Conservation (phyloP, 2,329 filamentous ascomycete species). For the Fusarium aywerte region DNA sequence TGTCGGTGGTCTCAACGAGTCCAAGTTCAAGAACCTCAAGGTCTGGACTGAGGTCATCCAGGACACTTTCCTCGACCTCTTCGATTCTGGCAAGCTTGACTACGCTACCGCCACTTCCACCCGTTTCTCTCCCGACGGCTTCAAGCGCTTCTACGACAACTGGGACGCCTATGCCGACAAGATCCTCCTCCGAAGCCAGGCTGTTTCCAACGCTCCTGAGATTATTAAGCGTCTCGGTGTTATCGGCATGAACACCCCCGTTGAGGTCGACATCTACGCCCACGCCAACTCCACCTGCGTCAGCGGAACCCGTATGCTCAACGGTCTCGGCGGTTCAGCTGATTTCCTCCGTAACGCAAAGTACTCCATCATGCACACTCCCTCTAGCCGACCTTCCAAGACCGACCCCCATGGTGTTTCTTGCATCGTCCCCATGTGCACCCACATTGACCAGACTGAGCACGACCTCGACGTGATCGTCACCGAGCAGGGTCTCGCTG, state of each 20-base stretch:
- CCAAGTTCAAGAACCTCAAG: constrained; percentile 86
- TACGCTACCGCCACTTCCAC: constrained; percentile 92
- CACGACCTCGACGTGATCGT: constrained; percentile 92
- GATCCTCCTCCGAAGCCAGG: constrained; percentile 86
- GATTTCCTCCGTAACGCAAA: constrained; percentile 84
- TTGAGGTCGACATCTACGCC: constrained; percentile 94
- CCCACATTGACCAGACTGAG: constrained; percentile 92
- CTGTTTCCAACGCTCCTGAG: constrained; percentile 89
- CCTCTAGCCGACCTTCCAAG: constrained; percentile 82
- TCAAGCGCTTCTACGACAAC: constrained; percentile 88
- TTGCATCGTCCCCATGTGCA: constrained; percentile 95
- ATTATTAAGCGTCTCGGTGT: constrained; percentile 88
- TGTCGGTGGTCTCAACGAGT: constrained; percentile 81
- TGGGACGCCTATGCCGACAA: constrained; percentile 85
- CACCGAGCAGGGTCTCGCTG: constrained; percentile 79
- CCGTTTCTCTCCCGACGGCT: constrained; percentile 90
- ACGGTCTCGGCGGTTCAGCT: constrained; percentile 83
- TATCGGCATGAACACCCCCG: constrained; percentile 95
- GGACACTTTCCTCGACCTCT: constrained; percentile 92
- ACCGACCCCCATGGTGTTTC: constrained; percentile 82
- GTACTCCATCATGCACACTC: constrained; percentile 95
- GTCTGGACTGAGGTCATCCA: constrained; percentile 96
- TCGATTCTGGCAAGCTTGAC: constrained; percentile 87
- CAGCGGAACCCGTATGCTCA: constrained; percentile 88
- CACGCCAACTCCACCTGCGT: constrained; percentile 93